A percentile compares a stretch with the other conserved stretches of the same genome.
Evolutionary conservation across 1,284 basidiomycete genomes (phyloP).

Genomic region (Ceratobasidium sp.): DNA sequence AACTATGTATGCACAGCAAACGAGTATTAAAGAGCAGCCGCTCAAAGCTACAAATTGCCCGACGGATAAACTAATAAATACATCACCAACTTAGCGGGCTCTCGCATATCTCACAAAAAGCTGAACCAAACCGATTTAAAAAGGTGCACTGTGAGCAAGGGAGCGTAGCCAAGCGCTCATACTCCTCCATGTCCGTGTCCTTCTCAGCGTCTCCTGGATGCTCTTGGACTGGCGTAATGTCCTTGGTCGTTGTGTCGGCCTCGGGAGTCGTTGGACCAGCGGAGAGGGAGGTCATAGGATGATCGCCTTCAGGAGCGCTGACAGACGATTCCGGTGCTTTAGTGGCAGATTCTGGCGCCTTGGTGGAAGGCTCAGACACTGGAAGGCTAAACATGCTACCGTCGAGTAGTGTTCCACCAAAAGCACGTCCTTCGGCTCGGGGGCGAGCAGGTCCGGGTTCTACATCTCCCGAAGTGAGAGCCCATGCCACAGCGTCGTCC

Average conservation of each 20-base stretch:
- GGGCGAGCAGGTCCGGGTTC: slow-evolving; percentile 54
- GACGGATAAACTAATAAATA: slow-evolving; percentile 15
- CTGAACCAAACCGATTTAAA: slow-evolving; percentile 46
- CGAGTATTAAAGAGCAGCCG: neutral
- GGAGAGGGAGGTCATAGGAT: neutral
- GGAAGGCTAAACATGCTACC: slow-evolving; percentile 49
- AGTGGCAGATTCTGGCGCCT: neutral
- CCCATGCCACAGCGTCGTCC: slow-evolving; percentile 67
- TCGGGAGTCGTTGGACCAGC: neutral
- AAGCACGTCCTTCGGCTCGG: slow-evolving; percentile 66
- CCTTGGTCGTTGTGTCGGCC: neutral
- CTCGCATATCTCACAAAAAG: slow-evolving; percentile 50
- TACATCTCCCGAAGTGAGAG: slow-evolving; percentile 61
- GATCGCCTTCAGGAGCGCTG: neutral
- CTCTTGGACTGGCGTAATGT: neutral
- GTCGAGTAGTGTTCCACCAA: slow-evolving; percentile 75
- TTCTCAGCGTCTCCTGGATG: neutral
- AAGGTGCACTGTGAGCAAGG: slow-evolving; percentile 50
- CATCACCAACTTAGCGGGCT: slow-evolving; percentile 8
- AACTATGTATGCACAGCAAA: neutral
- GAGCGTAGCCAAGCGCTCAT: slow-evolving; percentile 32
- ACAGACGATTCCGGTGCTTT: slow-evolving; percentile 9
- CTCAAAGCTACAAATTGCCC: neutral
- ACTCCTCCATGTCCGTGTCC: slow-evolving; percentile 41
- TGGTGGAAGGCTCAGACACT: neutral